Evolutionary conservation across 1,284 basidiomycete species (phyloP), one percentile per base, ranked within the genome.

Genomic region (Rugosomyces carneus): DNA sequence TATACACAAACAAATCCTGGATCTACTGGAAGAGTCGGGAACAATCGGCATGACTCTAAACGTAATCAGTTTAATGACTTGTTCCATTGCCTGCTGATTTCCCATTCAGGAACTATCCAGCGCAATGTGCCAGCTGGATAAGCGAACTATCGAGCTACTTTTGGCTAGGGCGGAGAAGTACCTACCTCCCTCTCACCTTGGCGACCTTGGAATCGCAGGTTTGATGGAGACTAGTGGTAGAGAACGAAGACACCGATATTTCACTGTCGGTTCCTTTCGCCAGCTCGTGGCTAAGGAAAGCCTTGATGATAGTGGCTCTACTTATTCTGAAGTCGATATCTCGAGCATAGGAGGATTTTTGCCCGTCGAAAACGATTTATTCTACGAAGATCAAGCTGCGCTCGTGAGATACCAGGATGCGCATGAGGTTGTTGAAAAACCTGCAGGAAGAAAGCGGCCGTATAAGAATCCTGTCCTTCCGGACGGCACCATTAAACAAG

Each of bases 171-270:
- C 86, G 34, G 79, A 81, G 51, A 80, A 75, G 54, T 70, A 62
- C 48, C 67, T 70, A 5, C 84, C 82, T 15, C 85, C 86, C 2
- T 46, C 75, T 10, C 85, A 89, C 60, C 73, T 91, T 3, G 68
- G 68, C 38, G 86, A 93, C 61, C 67, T 87, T 36, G 75, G 77
- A 23, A 74, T 87, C 42, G 72, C 76, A 13, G 77, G 78, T 39
- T 60, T 88, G 20, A 78, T 81, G 68, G 90, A 92, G 60, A 87
- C 78, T 0, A 71, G 74, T 54, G 89, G 89, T 3, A 78, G 89
- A 37, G 86, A 93, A 65, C 81, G 87, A 26, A 78, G 86, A 15
- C 80, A 87, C 62, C 74, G 87, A 51, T 90, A 87, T 61, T 90
- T 80, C 64, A 89, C 85, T 0, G 60, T 81, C 43, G 70, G 72